Evolutionary conservation across 768 basidiomycete species (phyloP).

Genomic region (button mushroom (Agaricus bisporus)): DNA sequence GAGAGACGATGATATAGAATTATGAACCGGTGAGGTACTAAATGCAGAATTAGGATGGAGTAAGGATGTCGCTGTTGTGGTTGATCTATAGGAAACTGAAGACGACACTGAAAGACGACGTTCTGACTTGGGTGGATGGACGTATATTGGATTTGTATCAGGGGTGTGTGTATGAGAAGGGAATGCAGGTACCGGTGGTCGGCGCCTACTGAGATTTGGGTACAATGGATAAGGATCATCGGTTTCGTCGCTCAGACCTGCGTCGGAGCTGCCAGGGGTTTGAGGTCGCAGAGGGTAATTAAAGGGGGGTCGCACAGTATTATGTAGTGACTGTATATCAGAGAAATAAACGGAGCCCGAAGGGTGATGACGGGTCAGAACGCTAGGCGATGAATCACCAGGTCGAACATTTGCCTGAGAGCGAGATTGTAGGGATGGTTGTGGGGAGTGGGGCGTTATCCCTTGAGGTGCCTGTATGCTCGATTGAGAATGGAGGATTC

Average conservation of each 20-base stretch:
- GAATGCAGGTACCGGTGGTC: slow-evolving; percentile 28
- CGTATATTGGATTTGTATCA: slow-evolving; percentile 16
- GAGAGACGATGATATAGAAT: not conserved
- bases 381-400: slow-evolving; percentile 20
- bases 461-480: slow-evolving; percentile 46
- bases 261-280: slow-evolving; percentile 47
- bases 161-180: slow-evolving; percentile 8
- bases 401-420: slow-evolving; percentile 15
- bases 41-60: slow-evolving; percentile 10
- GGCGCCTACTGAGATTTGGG: slow-evolving; percentile 38
- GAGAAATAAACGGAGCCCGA: slow-evolving; percentile 21
- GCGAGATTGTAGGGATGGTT: slow-evolving; percentile 14
- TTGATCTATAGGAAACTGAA: slow-evolving; percentile 53
- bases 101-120: slow-evolving; percentile 44
- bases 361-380: slow-evolving; percentile 17
- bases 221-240: slow-evolving; percentile 6
- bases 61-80: slow-evolving; percentile 20
- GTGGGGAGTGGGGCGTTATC: slow-evolving; percentile 14
- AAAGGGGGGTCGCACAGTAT: not conserved
- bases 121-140: slow-evolving; percentile 19
- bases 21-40: not conserved
- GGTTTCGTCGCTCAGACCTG: slow-evolving; percentile 41
- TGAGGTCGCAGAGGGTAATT: slow-evolving; percentile 25
- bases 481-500: slow-evolving; percentile 82
- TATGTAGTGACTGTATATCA: not conserved